phyloP scores from a whole-genome alignment of 495 filamentous ascomycete genomes.

The Cryomyces minteri region DNA sequence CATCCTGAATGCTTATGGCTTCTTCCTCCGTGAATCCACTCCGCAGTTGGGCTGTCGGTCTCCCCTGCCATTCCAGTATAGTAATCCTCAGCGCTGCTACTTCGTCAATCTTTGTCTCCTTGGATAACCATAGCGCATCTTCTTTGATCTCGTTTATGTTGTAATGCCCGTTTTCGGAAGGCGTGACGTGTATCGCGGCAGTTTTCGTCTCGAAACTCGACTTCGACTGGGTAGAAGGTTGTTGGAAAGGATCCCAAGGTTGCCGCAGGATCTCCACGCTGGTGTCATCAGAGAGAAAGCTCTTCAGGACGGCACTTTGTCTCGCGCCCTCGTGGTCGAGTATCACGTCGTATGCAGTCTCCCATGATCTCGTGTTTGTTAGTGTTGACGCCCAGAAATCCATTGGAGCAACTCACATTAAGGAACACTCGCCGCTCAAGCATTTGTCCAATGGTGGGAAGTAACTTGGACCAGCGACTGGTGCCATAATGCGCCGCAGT shows the following conservation, averaged over 20 bases:
- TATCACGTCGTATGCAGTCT: slow-evolving; percentile 45
- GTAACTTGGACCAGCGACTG: slow-evolving; percentile 19
- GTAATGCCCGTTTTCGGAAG: slow-evolving; percentile 44
- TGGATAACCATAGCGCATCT: slow-evolving; percentile 72
- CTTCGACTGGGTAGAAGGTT: slow-evolving; percentile 40
- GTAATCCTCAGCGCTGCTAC: slow-evolving; percentile 63
- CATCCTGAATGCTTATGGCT: slow-evolving; percentile 44
- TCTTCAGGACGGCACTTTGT: slow-evolving; percentile 30
- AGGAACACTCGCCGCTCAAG: slow-evolving; percentile 35
- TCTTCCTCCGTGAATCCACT: slow-evolving; percentile 50
- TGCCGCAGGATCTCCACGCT: slow-evolving; percentile 45
- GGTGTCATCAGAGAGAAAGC: slow-evolving; percentile 49
- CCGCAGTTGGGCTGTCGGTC: slow-evolving; percentile 44
- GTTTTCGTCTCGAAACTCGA: slow-evolving; percentile 70
- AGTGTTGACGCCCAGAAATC: background rate
- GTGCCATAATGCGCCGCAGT: background rate
- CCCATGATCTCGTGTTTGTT: slow-evolving; percentile 49
- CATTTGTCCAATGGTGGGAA: slow-evolving; percentile 47
- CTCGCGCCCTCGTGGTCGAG: slow-evolving; percentile 30
- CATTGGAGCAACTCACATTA: slow-evolving; percentile 29
- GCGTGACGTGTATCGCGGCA: slow-evolving; percentile 72
- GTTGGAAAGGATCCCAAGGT: slow-evolving; percentile 42
- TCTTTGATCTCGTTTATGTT: slow-evolving; percentile 68
- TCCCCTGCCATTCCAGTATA: slow-evolving; percentile 66
- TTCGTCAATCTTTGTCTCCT: slow-evolving; percentile 59